Evolutionary conservation across 192 early-diverging fungal species (phyloP).

Genomic region (Coemansia sp.): DNA sequence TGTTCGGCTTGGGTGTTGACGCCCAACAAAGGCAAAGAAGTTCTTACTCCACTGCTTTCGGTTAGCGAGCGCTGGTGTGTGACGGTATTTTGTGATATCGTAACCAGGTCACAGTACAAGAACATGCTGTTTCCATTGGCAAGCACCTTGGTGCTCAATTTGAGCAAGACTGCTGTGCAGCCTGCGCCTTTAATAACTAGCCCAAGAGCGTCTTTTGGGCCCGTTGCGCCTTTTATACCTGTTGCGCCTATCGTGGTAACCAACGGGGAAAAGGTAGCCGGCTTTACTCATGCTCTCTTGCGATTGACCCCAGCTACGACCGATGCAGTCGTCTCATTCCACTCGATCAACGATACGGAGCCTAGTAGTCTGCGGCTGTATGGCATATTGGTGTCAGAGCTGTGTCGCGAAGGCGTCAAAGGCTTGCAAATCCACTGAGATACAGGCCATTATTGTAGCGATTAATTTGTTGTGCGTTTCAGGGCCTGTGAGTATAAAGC

Average conservation of each 20-base stretch:
- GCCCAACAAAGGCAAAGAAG: not conserved
- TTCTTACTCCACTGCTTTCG: not conserved
- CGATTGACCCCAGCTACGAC: not conserved
- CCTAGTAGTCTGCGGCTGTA: not conserved
- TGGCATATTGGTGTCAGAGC: not conserved
- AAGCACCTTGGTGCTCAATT: not conserved
- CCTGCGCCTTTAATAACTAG: not conserved
- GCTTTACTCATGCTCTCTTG: not conserved
- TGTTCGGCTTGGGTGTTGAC: not conserved
- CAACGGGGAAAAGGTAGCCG: not conserved
- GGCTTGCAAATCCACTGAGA: not conserved
- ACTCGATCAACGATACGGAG: not conserved
- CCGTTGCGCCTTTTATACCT: not conserved
- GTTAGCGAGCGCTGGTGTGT: constrained; percentile 1
- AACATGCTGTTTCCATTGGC: not conserved
- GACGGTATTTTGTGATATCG: not conserved
- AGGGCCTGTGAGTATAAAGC: not conserved
- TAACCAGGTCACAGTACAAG: not conserved
- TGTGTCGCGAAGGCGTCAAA: not conserved
- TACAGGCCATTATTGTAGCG: not conserved
- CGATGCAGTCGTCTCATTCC: not conserved
- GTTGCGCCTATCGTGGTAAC: not conserved
- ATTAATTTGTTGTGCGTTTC: not conserved
- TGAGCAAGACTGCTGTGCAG: not conserved
- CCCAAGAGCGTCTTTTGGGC: not conserved